A percentile compares a stretch with the other conserved stretches of the same genome.
These are phyloP conservation scores for Fomes fomentarius DNA, from an alignment of 1,284 basidiomycete genomes.

Conservation along the genomic window DNA sequence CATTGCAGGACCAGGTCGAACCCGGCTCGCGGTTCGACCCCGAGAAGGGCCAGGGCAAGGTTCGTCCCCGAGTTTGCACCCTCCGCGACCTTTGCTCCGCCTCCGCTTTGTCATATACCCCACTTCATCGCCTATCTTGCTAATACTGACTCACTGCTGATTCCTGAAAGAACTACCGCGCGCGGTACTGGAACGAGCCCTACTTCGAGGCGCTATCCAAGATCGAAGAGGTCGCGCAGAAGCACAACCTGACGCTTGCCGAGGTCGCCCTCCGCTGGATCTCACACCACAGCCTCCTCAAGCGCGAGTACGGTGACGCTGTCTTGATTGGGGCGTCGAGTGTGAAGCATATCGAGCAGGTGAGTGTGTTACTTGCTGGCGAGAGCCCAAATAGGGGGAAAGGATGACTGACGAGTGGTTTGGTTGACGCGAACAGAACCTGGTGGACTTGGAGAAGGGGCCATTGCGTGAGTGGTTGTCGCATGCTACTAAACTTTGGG, in stretches of 20 bases:
- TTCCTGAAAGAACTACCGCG: constrained; percentile 32
- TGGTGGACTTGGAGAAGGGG: constrained; percentile 59
- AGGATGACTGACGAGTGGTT: too few species aligned
- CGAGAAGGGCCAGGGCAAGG: constrained; percentile 34
- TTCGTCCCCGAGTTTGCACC: constrained; percentile 12
- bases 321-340: constrained; percentile 57
- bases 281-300: constrained; percentile 53
- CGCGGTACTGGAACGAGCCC: constrained; percentile 49
- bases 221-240: constrained; percentile 43
- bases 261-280: constrained; percentile 59
- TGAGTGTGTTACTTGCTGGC: constrained; percentile 21
- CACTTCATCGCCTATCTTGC: too few species aligned
- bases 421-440: too few species aligned
- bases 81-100: too few species aligned
- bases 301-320: constrained; percentile 49
- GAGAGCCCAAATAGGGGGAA: too few species aligned
- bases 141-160: not conserved
- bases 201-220: constrained; percentile 49
- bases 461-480: constrained; percentile 50
- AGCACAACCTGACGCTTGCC: constrained; percentile 45
- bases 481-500: too few species aligned
- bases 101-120: not conserved
- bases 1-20: constrained; percentile 35
- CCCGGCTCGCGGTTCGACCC: constrained; percentile 44
- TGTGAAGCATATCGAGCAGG: constrained; percentile 51